These are phyloP conservation scores for Apophysomyces trapeziformis DNA, from an alignment of 371 early-diverging fungal genomes.

Conservation along the genomic window DNA sequence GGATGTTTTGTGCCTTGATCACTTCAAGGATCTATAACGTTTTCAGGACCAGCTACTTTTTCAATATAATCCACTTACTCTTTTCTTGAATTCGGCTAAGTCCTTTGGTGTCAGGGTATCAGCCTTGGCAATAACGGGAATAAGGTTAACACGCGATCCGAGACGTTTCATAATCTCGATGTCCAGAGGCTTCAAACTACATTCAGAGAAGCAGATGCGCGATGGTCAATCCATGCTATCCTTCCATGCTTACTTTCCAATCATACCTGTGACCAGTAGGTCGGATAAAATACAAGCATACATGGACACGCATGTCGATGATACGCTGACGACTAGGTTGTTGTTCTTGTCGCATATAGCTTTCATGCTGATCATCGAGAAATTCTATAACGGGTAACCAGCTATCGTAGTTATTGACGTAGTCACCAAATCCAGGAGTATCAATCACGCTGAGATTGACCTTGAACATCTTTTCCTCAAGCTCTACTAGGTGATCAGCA, in stretches of 20 bases:
- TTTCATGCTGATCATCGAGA: conserved; percentile 94
- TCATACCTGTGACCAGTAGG: conserved; percentile 89
- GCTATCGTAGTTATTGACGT: conserved; percentile 87
- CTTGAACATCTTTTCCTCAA: conserved; percentile 70
- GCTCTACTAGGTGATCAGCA: conserved; percentile 24
- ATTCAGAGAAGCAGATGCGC: neutral
- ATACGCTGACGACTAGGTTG: conserved; percentile 77
- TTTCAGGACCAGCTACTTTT: neutral
- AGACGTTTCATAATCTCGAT: conserved; percentile 89
- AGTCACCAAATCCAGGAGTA: conserved; percentile 93
- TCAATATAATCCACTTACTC: conserved; percentile 51
- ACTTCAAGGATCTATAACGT: conserved; percentile 72
- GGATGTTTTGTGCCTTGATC: conserved; percentile 78
- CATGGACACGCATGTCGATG: conserved; percentile 92
- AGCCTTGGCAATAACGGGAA: conserved; percentile 95
- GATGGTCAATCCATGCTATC: neutral
- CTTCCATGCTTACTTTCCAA: neutral
- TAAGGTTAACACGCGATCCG: conserved; percentile 84
- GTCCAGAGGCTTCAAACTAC: conserved; percentile 78
- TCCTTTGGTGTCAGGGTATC: conserved; percentile 89
- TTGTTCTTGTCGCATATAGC: conserved; percentile 86
- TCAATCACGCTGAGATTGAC: conserved; percentile 92
- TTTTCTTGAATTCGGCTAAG: conserved; percentile 82
- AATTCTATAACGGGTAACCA: conserved; percentile 97
- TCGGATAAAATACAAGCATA: conserved; percentile 85